These are phyloP conservation scores for Castanospermum australe DNA, from an alignment of 306 rosid genomes.

Conservation along the genomic window DNA sequence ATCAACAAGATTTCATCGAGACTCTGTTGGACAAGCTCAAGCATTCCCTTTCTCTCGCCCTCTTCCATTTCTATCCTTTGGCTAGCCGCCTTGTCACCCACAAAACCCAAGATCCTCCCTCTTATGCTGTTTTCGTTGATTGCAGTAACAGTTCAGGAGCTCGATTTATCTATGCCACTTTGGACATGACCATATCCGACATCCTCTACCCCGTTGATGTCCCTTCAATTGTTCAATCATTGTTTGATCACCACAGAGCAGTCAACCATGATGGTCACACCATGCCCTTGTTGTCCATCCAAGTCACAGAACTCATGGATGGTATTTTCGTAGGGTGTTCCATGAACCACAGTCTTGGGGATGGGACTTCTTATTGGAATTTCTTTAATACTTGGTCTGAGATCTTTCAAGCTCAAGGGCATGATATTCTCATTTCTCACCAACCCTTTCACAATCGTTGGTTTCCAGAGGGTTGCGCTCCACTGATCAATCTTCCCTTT, in stretches of 20 bases:
- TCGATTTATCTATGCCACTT: constrained; percentile 33
- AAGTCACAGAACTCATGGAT: constrained; percentile 44
- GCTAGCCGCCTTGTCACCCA: constrained; percentile 49
- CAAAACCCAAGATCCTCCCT: neutral
- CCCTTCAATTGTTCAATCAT: constrained; percentile 39
- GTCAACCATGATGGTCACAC: constrained; percentile 47
- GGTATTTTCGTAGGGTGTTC: constrained; percentile 57
- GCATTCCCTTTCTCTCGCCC: constrained; percentile 51
- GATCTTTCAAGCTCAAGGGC: constrained; percentile 33
- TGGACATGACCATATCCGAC: constrained; percentile 33
- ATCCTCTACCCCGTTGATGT: constrained; percentile 45
- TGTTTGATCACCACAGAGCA: constrained; percentile 46
- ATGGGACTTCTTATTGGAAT: constrained; percentile 52
- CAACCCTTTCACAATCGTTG: constrained; percentile 44
- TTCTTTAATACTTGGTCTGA: constrained; percentile 51
- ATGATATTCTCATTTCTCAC: constrained; percentile 16
- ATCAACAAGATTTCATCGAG: constrained; percentile 9
- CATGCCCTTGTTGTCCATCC: constrained; percentile 35
- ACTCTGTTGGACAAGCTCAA: constrained; percentile 44
- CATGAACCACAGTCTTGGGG: constrained; percentile 34
- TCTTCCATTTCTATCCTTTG: constrained; percentile 65
- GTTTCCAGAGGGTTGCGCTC: constrained; percentile 52
- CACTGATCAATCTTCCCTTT: constrained; percentile 48
- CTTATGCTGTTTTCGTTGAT: constrained; percentile 26
- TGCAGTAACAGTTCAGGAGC: constrained; percentile 38